phyloP scores from a whole-genome alignment of 352 stramenopile species.

The Phytophthora podocarpi region DNA sequence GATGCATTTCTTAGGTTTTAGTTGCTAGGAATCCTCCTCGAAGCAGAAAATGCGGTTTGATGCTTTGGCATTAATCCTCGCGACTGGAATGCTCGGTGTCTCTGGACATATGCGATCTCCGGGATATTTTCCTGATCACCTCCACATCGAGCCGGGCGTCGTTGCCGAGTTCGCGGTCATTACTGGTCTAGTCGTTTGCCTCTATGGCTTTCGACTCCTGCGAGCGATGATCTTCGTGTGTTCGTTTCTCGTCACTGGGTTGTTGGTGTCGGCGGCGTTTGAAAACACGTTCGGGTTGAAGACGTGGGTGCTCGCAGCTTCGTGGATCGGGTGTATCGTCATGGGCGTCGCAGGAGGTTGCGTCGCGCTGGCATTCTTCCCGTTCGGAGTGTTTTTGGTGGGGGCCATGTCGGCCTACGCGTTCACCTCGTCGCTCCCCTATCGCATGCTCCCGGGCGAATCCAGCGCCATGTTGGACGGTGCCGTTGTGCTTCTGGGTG shows the following conservation, averaged over 20 bases:
- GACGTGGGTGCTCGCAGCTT: constrained; percentile 48
- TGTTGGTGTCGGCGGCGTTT: constrained; percentile 48
- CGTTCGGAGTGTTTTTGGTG: constrained; percentile 55
- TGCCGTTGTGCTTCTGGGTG: constrained; percentile 43
- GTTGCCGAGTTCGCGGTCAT: constrained; percentile 55
- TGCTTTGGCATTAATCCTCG: neutral
- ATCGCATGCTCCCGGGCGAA: constrained; percentile 40
- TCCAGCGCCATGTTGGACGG: constrained; percentile 39
- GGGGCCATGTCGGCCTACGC: constrained; percentile 43
- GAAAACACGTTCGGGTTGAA: constrained; percentile 46
- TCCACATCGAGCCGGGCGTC: constrained; percentile 49
- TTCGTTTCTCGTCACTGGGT: constrained; percentile 56
- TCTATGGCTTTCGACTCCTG: constrained; percentile 58
- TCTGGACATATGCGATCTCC: constrained; percentile 7
- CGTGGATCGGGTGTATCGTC: constrained; percentile 59
- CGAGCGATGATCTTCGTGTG: constrained; percentile 53
- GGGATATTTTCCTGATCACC: constrained; percentile 33
- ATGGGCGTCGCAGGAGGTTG: constrained; percentile 41
- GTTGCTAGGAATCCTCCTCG: neutral
- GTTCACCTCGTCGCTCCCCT: constrained; percentile 50
- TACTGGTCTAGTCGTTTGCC: constrained; percentile 47
- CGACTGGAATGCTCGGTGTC: neutral
- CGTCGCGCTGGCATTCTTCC: constrained; percentile 52
- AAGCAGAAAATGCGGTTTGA: constrained; percentile 4
- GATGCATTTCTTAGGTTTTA: too few relatives aligned